Percentiles rank a stretch among this genome's conserved stretches.
Conservation (phyloP, 768 basidiomycete species). For the Lactifluus rugatus region DNA sequence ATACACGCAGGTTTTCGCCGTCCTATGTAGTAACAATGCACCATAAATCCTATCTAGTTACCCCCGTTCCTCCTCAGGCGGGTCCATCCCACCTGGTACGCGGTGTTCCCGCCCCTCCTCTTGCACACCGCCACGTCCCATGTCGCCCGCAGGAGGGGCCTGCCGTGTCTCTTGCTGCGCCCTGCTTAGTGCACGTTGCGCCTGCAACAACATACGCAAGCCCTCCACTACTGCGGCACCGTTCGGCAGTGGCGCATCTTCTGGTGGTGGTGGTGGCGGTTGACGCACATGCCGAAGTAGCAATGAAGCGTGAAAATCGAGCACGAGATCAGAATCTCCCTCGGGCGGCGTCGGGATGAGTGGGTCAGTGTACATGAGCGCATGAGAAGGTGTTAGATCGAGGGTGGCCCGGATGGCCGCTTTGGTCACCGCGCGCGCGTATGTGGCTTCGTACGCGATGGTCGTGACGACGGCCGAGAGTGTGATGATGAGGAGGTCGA, state of each 20-base stretch:
- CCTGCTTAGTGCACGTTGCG: conserved; percentile 31
- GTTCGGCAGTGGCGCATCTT: conserved; percentile 45
- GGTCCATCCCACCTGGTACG: conserved; percentile 26
- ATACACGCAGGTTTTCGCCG: conserved; percentile 1
- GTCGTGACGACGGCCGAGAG: conserved; percentile 59
- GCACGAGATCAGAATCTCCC: conserved; percentile 18
- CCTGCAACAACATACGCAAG: conserved; percentile 38
- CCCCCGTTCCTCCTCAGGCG: conserved; percentile 9
- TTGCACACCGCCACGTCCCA: conserved; percentile 26
- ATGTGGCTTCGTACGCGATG: conserved; percentile 58
- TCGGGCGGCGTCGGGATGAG: conserved; percentile 4
- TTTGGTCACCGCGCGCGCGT: conserved; percentile 32
- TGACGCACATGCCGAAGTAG: conserved; percentile 49
- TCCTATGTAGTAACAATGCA: conserved; percentile 5
- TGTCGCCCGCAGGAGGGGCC: conserved; percentile 21
- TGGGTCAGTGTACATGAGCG: conserved; percentile 23
- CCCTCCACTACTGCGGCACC: conserved; percentile 42
- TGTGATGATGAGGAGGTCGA: conserved; percentile 58
- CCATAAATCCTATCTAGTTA: conserved; percentile 2
- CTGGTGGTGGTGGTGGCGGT: conserved; percentile 35
- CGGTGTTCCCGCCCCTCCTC: conserved; percentile 20
- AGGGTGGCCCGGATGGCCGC: conserved; percentile 21
- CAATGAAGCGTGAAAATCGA: conserved; percentile 51
- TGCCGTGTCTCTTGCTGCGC: conserved; percentile 14
- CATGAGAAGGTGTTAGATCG: conserved; percentile 31